These are phyloP conservation scores for Teunomyces aglyptinius DNA, from an alignment of 805 yeast genomes.

Conservation along the genomic window DNA sequence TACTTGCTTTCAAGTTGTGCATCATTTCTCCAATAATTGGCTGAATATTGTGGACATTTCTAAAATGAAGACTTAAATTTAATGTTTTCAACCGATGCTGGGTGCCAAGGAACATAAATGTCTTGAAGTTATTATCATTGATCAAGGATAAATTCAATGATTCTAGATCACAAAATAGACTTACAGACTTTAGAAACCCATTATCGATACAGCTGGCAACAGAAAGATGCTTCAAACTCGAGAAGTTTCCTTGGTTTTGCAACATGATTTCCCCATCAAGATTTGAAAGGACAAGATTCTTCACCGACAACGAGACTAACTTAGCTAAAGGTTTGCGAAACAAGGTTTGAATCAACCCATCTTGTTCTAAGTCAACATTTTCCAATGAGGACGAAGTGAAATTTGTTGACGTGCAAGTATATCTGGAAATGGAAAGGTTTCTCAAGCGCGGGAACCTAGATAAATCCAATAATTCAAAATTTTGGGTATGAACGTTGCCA, in stretches of 20 bases:
- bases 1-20: background rate
- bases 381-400: background rate
- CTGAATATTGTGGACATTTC: background rate
- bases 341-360: background rate
- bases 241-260: background rate
- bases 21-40: background rate
- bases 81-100: background rate
- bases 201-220: background rate
- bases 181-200: background rate
- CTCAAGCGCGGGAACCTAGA: background rate
- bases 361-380: background rate
- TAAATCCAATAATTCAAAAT: background rate
- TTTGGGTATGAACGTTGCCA: background rate
- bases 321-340: background rate
- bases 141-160: background rate
- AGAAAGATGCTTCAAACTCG: background rate
- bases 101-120: background rate
- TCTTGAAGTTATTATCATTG: slow-evolving; percentile 1
- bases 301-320: background rate
- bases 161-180: background rate
- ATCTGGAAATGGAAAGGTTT: background rate
- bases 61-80: background rate
- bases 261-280: background rate
- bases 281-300: background rate
- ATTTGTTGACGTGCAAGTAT: background rate